phyloP scores from a whole-genome alignment of 306 rosid species.

The Hylodesmum podocarpum region DNA sequence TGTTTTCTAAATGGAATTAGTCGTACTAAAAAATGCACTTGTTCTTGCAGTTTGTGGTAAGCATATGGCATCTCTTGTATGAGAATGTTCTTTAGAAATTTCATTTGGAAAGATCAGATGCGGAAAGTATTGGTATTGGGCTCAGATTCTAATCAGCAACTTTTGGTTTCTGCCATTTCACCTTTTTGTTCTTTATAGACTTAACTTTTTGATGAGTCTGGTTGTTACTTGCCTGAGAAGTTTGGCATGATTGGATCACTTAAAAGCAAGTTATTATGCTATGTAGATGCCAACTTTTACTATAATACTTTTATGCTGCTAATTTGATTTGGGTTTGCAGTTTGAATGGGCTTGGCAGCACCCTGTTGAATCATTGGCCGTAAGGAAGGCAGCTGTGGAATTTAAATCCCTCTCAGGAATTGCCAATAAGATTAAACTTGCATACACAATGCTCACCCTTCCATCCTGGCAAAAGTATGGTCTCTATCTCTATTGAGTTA shows the following conservation, averaged over 20 bases:
- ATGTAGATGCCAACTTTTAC: background rate
- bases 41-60: background rate
- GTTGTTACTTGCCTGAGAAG: slow-evolving; percentile 11
- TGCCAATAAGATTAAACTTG: slow-evolving; percentile 85
- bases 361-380: slow-evolving; percentile 85
- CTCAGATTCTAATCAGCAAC: background rate
- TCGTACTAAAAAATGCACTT: background rate
- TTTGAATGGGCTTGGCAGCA: slow-evolving; percentile 99
- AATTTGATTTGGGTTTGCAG: slow-evolving; percentile 51
- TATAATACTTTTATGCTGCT: background rate
- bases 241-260: background rate
- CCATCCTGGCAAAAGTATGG: slow-evolving; percentile 81
- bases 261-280: background rate
- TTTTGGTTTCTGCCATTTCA: background rate
- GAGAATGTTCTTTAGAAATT: background rate
- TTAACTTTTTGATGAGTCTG: background rate
- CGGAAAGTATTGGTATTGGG: background rate
- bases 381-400: slow-evolving; percentile 76
- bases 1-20: background rate
- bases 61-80: background rate
- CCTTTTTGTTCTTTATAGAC: slow-evolving; percentile 3
- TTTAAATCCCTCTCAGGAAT: slow-evolving; percentile 89
- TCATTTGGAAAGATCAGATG: slow-evolving; percentile 6
- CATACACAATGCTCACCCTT: slow-evolving; percentile 92
- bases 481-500: background rate